Conservation (phyloP, 345 rosid species). For the Lagerstroemia speciosa region DNA sequence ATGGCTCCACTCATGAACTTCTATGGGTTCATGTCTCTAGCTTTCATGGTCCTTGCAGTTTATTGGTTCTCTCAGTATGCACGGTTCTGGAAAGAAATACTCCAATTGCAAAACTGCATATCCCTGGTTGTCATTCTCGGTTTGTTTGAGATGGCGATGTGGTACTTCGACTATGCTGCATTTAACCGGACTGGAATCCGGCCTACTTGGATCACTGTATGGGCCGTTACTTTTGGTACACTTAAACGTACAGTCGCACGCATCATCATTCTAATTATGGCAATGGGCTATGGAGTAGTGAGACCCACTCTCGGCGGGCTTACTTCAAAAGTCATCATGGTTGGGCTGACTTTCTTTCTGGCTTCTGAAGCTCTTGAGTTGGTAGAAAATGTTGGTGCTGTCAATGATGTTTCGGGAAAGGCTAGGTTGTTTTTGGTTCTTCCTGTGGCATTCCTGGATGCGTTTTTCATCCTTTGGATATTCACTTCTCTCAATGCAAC, state of each 20-base stretch:
- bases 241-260: slow-evolving; percentile 64
- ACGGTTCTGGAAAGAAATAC: slow-evolving; percentile 70
- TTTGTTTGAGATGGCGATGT: slow-evolving; percentile 80
- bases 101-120: slow-evolving; percentile 92
- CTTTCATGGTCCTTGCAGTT: slow-evolving; percentile 52
- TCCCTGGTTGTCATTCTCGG: slow-evolving; percentile 67
- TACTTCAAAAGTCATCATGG: slow-evolving; percentile 83
- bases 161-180: slow-evolving; percentile 78
- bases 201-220: slow-evolving; percentile 68
- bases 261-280: slow-evolving; percentile 65
- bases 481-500: slow-evolving; percentile 82
- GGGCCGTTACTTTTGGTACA: slow-evolving; percentile 92
- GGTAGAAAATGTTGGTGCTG: slow-evolving; percentile 79
- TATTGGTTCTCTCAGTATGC: slow-evolving; percentile 73
- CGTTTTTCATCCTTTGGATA: slow-evolving; percentile 90
- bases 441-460: slow-evolving; percentile 92
- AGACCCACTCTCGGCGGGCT: slow-evolving; percentile 96
- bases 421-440: slow-evolving; percentile 78
- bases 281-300: slow-evolving; percentile 98
- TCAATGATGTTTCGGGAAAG: slow-evolving; percentile 85
- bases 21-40: slow-evolving; percentile 64
- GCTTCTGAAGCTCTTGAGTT: slow-evolving; percentile 86
- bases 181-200: slow-evolving; percentile 69
- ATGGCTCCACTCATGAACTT: slow-evolving; percentile 93
- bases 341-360: slow-evolving; percentile 77